Base-by-base conservation (phyloP, 805 yeast species). In the Hanseniaspora lindneri region DNA sequence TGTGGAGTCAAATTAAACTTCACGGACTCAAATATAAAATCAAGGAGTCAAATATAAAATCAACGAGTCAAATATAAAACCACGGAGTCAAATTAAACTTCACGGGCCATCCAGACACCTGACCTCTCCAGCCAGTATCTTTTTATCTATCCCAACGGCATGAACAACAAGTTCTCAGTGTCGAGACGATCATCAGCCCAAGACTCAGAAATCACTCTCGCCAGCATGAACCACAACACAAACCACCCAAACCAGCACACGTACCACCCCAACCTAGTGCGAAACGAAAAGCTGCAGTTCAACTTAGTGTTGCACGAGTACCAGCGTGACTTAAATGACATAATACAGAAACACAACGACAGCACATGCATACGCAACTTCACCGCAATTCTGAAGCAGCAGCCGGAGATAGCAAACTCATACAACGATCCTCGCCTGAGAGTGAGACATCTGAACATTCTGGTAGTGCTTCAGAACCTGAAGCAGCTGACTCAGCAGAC, bases 391-490 rank as follows among this genome's bases (percentile, higher is more conserved):
- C 81, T 86, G 54, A 86, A 79, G 53, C 74, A 79, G 50, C 97
- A 88, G 63, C 95, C 95, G 2, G 94, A 86, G 60, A 71, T 88
- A 43, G 76, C 78, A 44, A 28, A 30, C 4, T 49, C 51, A 1
- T 49, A 35, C 17, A 42, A 30, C 10, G 39, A 42, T 21, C 79
- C 88, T 78, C 71, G 70, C 49, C 82, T 86, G 76, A 73, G 96
- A 56, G 79, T 83, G 13, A 80, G 76, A 57, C 68, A 87, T 44
- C 72, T 88, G 36, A 94, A 86, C 57, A 85, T 86, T 55, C 65
- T 86, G 37, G 68, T 86, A 51, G 89, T 85, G 29, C 59, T 75
- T 51, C 77, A 77, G 63, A 72, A 77, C 51, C 77, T 74, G 41
- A 74, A 71, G 58, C 79, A 69, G 57, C 74, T 77, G 57, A 76